A percentile compares a stretch with the other conserved stretches of the same genome.
Conservation (phyloP, 192 early-diverging fungal species). For the Podila clonocystis region DNA sequence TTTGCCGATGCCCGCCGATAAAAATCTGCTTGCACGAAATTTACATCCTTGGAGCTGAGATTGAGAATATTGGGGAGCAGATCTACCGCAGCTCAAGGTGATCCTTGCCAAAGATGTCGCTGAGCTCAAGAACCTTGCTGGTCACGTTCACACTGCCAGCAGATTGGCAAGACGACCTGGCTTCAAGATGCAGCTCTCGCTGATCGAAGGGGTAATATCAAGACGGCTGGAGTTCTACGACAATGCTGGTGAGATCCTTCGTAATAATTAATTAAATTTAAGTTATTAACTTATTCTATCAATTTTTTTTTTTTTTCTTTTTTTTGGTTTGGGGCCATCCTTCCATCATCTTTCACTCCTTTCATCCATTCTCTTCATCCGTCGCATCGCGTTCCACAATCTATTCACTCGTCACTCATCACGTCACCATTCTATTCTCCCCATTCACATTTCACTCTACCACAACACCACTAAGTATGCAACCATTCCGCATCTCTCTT, state of each 20-base stretch:
- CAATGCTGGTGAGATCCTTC: neutral
- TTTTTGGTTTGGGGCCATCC: too few relatives aligned
- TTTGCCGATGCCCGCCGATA: slow-evolving; percentile 39
- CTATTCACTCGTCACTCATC: too few relatives aligned
- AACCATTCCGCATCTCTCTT: too few relatives aligned
- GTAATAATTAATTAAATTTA: too few relatives aligned
- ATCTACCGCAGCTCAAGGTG: neutral
- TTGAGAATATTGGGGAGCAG: slow-evolving; percentile 9
- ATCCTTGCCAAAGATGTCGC: slow-evolving; percentile 9
- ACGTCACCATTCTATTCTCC: too few relatives aligned
- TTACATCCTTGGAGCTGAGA: slow-evolving; percentile 29
- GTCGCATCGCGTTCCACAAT: too few relatives aligned
- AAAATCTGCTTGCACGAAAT: slow-evolving; percentile 22
- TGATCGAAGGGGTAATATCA: neutral
- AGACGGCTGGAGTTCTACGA: neutral
- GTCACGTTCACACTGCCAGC: slow-evolving; percentile 9
- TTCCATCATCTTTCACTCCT: too few relatives aligned
- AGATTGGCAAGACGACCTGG: slow-evolving; percentile 7
- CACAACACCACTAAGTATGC: too few relatives aligned
- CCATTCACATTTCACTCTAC: too few relatives aligned
- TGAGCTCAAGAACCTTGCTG: slow-evolving; percentile 23
- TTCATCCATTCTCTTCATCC: too few relatives aligned
- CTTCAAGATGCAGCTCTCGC: neutral
- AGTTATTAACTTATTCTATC: too few relatives aligned
- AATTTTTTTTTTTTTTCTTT: too few relatives aligned